These are phyloP conservation scores for Lentinula lateritia DNA, from an alignment of 768 basidiomycete genomes.

Conservation along the genomic window DNA sequence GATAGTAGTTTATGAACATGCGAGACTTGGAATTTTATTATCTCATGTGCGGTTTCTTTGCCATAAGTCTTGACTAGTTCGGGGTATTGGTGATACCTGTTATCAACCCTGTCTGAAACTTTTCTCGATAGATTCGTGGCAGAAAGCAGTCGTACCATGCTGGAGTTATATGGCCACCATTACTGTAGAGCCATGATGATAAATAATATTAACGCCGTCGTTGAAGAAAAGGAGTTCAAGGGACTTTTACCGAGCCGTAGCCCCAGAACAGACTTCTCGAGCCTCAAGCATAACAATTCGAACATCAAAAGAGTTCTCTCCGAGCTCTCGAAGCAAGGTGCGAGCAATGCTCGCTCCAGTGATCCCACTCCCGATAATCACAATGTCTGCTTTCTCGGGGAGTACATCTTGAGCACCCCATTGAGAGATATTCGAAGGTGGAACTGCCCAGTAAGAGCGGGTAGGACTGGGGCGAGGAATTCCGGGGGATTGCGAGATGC, in stretches of 20 bases:
- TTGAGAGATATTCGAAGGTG: conserved; percentile 40
- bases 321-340: conserved; percentile 35
- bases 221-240: too few species aligned
- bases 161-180: not conserved
- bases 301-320: conserved; percentile 19
- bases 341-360: conserved; percentile 61
- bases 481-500: conserved; percentile 38
- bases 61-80: conserved; percentile 43
- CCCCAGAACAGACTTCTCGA: conserved; percentile 68
- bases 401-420: conserved; percentile 16
- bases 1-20: conserved; percentile 46
- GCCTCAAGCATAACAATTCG: conserved; percentile 77
- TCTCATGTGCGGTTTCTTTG: conserved; percentile 36
- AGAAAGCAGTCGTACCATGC: conserved; percentile 15
- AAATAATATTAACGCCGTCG: too few species aligned
- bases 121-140: conserved; percentile 67
- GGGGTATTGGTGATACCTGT: conserved; percentile 48
- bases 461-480: conserved; percentile 53
- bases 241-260: conserved; percentile 66
- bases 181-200: not conserved
- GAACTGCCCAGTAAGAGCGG: conserved; percentile 59
- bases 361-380: conserved; percentile 76
- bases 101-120: conserved; percentile 32
- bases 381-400: conserved; percentile 55
- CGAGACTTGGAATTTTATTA: conserved; percentile 56